Conservation (phyloP, 352 stramenopile species). For the Phytophthora pluvialis region DNA sequence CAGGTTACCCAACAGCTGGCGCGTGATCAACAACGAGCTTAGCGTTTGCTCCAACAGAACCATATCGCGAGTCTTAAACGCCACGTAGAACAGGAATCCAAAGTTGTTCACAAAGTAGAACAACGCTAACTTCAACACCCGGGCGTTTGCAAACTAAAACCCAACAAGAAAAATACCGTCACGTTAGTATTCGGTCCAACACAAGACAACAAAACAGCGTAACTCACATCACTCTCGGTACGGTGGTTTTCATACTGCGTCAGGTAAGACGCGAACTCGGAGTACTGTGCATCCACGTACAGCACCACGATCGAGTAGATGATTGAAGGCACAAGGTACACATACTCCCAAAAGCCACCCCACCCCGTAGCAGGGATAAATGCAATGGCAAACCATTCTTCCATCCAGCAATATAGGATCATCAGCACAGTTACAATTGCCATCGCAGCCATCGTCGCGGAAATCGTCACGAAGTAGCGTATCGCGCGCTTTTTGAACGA, state of each 20-base stretch:
- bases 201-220: conserved; percentile 7
- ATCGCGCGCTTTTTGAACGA: conserved; percentile 77
- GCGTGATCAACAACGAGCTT: conserved; percentile 84
- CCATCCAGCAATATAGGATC: conserved; percentile 83
- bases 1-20: conserved; percentile 81
- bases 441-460: conserved; percentile 72
- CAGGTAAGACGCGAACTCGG: conserved; percentile 90
- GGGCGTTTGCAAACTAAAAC: conserved; percentile 84
- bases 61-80: conserved; percentile 91
- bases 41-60: conserved; percentile 91
- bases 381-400: conserved; percentile 69
- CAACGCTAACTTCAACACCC: conserved; percentile 98
- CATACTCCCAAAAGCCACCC: conserved; percentile 71
- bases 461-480: conserved; percentile 78
- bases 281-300: conserved; percentile 87
- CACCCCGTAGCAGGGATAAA: conserved; percentile 70
- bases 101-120: conserved; percentile 99
- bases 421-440: conserved; percentile 74
- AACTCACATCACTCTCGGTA: conserved; percentile 83
- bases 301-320: conserved; percentile 80
- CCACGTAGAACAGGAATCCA: conserved; percentile 95
- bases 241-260: conserved; percentile 95
- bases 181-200: conserved; percentile 6
- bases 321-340: conserved; percentile 72
- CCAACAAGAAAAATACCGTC: conserved; percentile 6